phyloP scores from a whole-genome alignment of 2,329 filamentous ascomycete genomes.

The Aureobasidium sp. region DNA sequence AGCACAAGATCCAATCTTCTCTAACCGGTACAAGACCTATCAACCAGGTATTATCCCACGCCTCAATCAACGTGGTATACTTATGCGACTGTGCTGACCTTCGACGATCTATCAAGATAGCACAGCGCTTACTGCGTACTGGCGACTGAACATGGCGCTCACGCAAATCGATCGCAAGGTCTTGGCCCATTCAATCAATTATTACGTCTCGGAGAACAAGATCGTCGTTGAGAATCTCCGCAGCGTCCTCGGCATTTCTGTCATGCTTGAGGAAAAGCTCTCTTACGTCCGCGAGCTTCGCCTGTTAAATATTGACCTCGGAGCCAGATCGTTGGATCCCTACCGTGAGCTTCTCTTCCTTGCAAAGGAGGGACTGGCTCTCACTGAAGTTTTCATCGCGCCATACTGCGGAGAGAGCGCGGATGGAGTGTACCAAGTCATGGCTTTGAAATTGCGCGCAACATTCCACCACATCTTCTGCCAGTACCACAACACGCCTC shows the following conservation, averaged over 20 bases:
- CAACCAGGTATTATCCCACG: neutral
- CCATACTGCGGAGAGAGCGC: slow-evolving; percentile 64
- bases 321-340: slow-evolving; percentile 71
- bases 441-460: slow-evolving; percentile 84
- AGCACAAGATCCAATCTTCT: too few species aligned
- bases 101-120: neutral
- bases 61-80: neutral
- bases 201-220: slow-evolving; percentile 70
- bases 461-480: slow-evolving; percentile 97
- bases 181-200: slow-evolving; percentile 70
- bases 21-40: neutral
- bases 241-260: slow-evolving; percentile 83
- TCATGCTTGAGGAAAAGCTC: slow-evolving; percentile 77
- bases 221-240: slow-evolving; percentile 74
- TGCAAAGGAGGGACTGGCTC: slow-evolving; percentile 77
- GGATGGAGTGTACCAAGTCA: slow-evolving; percentile 72
- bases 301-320: slow-evolving; percentile 67
- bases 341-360: slow-evolving; percentile 95
- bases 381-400: slow-evolving; percentile 78
- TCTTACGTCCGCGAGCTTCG: slow-evolving; percentile 76
- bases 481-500: slow-evolving; percentile 85
- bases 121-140: slow-evolving; percentile 6
- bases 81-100: neutral
- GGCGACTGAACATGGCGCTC: slow-evolving; percentile 62
- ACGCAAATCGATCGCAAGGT: slow-evolving; percentile 98